Evolutionary conservation across 768 basidiomycete genomes (phyloP).

Genomic region (Termitomyces sp.): DNA sequence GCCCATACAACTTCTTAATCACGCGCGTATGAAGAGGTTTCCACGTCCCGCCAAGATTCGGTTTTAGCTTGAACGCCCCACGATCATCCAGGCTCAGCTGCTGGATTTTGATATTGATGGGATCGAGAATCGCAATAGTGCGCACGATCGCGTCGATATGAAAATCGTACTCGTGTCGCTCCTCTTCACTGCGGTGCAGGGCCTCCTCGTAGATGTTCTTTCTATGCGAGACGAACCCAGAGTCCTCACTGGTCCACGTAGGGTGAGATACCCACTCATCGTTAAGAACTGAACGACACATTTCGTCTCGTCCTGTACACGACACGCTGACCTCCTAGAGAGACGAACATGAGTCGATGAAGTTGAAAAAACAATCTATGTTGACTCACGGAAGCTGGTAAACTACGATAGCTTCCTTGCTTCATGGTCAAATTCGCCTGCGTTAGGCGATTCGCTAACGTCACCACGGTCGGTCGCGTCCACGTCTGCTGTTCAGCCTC

Average conservation of each 20-base stretch:
- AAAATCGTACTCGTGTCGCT: slow-evolving; percentile 98
- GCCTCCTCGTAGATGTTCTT: slow-evolving; percentile 98
- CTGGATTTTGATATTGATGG: slow-evolving; percentile 82
- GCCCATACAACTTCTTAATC: slow-evolving; percentile 96
- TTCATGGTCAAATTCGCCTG: slow-evolving; percentile 64
- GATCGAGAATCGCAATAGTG: slow-evolving; percentile 88
- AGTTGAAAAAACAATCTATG: neutral
- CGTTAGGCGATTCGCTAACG: slow-evolving; percentile 39
- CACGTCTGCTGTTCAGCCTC: slow-evolving; percentile 44
- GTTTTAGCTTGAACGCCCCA: slow-evolving; percentile 77
- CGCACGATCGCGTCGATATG: slow-evolving; percentile 94
- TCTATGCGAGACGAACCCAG: slow-evolving; percentile 84
- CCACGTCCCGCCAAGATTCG: slow-evolving; percentile 79
- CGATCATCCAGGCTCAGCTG: slow-evolving; percentile 78
- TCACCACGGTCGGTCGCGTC: slow-evolving; percentile 44
- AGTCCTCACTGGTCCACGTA: slow-evolving; percentile 91
- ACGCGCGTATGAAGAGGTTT: slow-evolving; percentile 92
- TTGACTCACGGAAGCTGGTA: slow-evolving; percentile 69
- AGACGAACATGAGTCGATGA: neutral
- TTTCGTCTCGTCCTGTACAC: slow-evolving; percentile 94
- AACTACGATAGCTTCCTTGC: slow-evolving; percentile 86
- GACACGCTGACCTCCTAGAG: slow-evolving; percentile 77
- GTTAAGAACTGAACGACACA: slow-evolving; percentile 94
- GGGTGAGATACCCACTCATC: slow-evolving; percentile 99
- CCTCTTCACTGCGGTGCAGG: slow-evolving; percentile 93